Evolutionary conservation across 768 basidiomycete species (phyloP).

Genomic region (Termitomyces sp.): DNA sequence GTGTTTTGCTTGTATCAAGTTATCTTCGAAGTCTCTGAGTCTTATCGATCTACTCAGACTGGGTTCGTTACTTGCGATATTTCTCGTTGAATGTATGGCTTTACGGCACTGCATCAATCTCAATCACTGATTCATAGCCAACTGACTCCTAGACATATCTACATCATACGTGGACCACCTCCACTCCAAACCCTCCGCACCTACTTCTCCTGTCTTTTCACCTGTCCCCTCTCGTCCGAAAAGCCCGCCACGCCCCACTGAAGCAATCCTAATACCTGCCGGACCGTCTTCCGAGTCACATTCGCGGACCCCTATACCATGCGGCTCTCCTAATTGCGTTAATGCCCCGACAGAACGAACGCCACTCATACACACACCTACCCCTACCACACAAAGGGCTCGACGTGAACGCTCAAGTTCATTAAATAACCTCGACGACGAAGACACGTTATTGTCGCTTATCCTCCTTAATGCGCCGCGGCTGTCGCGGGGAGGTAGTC

Average conservation of each 20-base stretch:
- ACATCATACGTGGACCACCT: constrained; percentile 73
- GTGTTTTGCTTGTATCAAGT: constrained; percentile 22
- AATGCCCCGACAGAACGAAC: constrained; percentile 5
- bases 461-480: constrained; percentile 17
- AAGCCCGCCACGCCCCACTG: constrained; percentile 10
- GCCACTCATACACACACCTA: constrained; percentile 4
- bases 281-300: neutral
- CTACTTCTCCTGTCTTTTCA: constrained; percentile 34
- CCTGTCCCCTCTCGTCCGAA: constrained; percentile 16
- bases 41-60: constrained; percentile 35
- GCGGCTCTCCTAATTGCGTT: constrained; percentile 2
- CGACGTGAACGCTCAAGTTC: constrained; percentile 11
- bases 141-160: constrained; percentile 51
- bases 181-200: constrained; percentile 56
- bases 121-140: constrained; percentile 1
- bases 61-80: constrained; percentile 63
- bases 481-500: constrained; percentile 12
- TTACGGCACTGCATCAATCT: neutral
- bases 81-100: constrained; percentile 74
- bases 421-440: constrained; percentile 9
- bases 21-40: constrained; percentile 4
- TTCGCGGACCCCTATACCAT: neutral
- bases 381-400: neutral
- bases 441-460: constrained; percentile 14
- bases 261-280: neutral